These are phyloP conservation scores for Aspergillus pseudoterreus DNA, from an alignment of 2,329 filamentous ascomycete genomes.

Conservation along the genomic window DNA sequence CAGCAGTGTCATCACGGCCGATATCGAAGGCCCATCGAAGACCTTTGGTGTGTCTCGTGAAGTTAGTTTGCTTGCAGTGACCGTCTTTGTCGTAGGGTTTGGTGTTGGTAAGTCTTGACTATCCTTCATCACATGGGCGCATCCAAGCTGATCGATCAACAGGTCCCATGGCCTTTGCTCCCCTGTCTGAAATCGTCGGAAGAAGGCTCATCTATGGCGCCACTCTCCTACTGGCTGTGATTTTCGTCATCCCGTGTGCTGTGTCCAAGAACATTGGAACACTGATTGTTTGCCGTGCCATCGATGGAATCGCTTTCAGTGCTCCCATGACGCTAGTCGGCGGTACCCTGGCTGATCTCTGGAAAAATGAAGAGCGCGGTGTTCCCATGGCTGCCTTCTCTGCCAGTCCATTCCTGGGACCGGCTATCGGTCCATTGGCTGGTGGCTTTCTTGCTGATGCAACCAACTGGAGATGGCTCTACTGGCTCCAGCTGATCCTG, in stretches of 20 bases:
- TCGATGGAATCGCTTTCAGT: constrained; percentile 80
- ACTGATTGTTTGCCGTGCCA: constrained; percentile 69
- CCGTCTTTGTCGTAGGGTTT: constrained; percentile 77
- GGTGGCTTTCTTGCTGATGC: constrained; percentile 73
- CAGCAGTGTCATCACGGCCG: constrained; percentile 74
- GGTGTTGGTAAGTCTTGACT: constrained; percentile 57
- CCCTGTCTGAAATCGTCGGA: constrained; percentile 71
- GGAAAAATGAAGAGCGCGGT: constrained; percentile 77
- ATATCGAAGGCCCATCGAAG: constrained; percentile 60
- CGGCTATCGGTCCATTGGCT: constrained; percentile 70
- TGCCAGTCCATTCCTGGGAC: constrained; percentile 77
- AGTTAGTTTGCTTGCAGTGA: constrained; percentile 68
- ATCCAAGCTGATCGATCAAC: constrained; percentile 9
- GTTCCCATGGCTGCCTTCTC: constrained; percentile 85
- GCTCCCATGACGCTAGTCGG: constrained; percentile 84
- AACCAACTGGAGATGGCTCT: constrained; percentile 75
- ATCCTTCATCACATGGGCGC: background rate
- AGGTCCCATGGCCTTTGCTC: constrained; percentile 76
- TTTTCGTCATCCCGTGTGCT: constrained; percentile 79
- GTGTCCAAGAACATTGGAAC: constrained; percentile 72
- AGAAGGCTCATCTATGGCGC: constrained; percentile 66
- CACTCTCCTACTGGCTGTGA: constrained; percentile 65
- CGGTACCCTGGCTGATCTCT: constrained; percentile 78
- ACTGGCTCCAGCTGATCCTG: constrained; percentile 82
- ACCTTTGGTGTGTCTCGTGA: constrained; percentile 68